Conservation (phyloP, 208 protist species). For the Blechomonas ayalai region DNA sequence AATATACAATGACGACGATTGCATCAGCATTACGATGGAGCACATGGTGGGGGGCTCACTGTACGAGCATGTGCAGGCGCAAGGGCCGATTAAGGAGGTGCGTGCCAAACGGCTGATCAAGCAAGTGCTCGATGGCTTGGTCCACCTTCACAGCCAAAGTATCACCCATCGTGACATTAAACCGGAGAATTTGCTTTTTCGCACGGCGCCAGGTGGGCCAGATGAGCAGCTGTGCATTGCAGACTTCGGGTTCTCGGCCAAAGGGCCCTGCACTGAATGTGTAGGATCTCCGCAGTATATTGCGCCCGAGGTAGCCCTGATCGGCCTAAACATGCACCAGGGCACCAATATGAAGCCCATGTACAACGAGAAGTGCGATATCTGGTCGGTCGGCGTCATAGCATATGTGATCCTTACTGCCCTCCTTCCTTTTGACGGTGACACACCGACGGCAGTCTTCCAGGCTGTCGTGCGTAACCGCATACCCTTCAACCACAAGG, state of each 20-base stretch:
- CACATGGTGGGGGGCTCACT: constrained; percentile 96
- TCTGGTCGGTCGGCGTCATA: constrained; percentile 87
- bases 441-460: constrained; percentile 58
- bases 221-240: constrained; percentile 87
- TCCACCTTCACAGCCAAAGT: constrained; percentile 91
- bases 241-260: constrained; percentile 96
- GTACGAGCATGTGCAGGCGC: constrained; percentile 91
- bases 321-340: constrained; percentile 30
- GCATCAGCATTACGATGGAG: constrained; percentile 95
- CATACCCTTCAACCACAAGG: constrained; percentile 62
- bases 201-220: constrained; percentile 28
- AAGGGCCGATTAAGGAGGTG: constrained; percentile 88
- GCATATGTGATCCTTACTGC: constrained; percentile 78
- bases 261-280: constrained; percentile 36
- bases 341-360: constrained; percentile 14
- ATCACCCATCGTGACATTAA: constrained; percentile 99
- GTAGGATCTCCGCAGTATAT: constrained; percentile 82
- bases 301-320: constrained; percentile 73
- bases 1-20: constrained; percentile 66
- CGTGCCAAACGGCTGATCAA: constrained; percentile 89
- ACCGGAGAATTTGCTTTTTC: constrained; percentile 98
- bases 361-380: constrained; percentile 88
- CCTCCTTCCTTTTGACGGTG: constrained; percentile 70
- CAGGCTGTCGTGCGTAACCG: constrained; percentile 30
- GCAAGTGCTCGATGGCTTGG: constrained; percentile 93